Percentiles rank a stretch among this genome's conserved stretches.
phyloP scores from a whole-genome alignment of 2,329 filamentous ascomycete species.

The Zymoseptoria ardabiliae region DNA sequence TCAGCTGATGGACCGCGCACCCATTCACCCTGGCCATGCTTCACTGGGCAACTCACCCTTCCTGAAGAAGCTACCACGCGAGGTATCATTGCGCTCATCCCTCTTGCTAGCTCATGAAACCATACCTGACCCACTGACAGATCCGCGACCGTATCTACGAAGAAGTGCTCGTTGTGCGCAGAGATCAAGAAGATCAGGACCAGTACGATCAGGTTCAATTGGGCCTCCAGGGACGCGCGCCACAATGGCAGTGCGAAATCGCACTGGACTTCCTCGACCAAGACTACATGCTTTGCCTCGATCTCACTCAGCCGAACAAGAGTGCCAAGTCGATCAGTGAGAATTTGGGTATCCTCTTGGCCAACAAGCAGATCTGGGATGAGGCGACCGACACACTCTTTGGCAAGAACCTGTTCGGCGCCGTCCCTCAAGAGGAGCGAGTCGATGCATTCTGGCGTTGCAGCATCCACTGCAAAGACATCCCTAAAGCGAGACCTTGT shows the following conservation, averaged over 20 bases:
- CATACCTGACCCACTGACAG: constrained; percentile 1
- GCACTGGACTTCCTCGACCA: constrained; percentile 2
- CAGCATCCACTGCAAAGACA: background rate
- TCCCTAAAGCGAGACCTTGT: constrained; percentile 5
- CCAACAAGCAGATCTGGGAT: constrained; percentile 16
- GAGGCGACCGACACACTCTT: constrained; percentile 17
- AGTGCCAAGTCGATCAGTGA: constrained; percentile 1
- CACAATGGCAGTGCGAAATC: constrained; percentile 2
- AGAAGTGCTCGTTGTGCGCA: constrained; percentile 7
- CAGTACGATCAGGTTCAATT: constrained; percentile 4
- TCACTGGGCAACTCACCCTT: constrained; percentile 4
- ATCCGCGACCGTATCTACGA: constrained; percentile 14
- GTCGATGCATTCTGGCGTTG: constrained; percentile 10
- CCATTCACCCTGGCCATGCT: background rate
- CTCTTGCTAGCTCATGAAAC: background rate
- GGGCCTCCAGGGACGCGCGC: background rate
- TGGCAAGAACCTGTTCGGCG: constrained; percentile 11
- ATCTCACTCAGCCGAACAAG: background rate
- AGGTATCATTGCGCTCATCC: background rate
- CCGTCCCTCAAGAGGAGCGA: constrained; percentile 4
- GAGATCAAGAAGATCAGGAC: constrained; percentile 1
- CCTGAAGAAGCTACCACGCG: constrained; percentile 2
- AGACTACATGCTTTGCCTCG: constrained; percentile 7
- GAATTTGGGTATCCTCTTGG: constrained; percentile 11
- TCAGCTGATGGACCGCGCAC: background rate